phyloP scores from a whole-genome alignment of 23 red algal species.

The Gracilaria domingensis region DNA sequence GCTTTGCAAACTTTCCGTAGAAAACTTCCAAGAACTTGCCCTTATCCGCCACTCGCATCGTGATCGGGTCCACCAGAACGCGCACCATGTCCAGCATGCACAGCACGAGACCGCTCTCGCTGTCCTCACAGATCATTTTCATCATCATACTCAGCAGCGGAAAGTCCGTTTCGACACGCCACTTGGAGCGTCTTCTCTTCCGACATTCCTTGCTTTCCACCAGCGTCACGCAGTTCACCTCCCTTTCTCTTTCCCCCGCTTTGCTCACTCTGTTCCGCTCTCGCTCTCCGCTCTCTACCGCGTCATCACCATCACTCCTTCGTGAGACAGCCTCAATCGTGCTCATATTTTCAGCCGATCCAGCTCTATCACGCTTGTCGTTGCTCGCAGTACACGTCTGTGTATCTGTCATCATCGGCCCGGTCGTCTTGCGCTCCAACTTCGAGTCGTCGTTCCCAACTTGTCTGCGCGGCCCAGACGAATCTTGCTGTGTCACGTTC shows the following conservation, averaged over 20 bases:
- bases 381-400: not conserved
- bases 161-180: conserved; percentile 3
- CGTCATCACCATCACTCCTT: not conserved
- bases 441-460: not conserved
- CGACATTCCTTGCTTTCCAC: not conserved
- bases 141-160: conserved; percentile 58
- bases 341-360: not conserved
- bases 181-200: not conserved
- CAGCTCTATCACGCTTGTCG: not conserved
- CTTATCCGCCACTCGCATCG: conserved; percentile 46
- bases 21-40: conserved; percentile 68
- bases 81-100: conserved; percentile 46
- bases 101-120: conserved; percentile 25
- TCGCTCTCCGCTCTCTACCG: not conserved
- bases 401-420: not conserved
- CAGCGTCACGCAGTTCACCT: not conserved
- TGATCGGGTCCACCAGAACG: conserved; percentile 29
- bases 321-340: not conserved
- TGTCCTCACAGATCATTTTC: conserved; percentile 36
- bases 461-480: not conserved
- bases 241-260: not conserved
- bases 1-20: conserved; percentile 29
- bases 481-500: conserved; percentile 23
- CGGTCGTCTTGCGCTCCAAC: not conserved
- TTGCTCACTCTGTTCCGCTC: not conserved